phyloP scores from a whole-genome alignment of 371 early-diverging fungal genomes.

The Mucor lusitanicus region DNA sequence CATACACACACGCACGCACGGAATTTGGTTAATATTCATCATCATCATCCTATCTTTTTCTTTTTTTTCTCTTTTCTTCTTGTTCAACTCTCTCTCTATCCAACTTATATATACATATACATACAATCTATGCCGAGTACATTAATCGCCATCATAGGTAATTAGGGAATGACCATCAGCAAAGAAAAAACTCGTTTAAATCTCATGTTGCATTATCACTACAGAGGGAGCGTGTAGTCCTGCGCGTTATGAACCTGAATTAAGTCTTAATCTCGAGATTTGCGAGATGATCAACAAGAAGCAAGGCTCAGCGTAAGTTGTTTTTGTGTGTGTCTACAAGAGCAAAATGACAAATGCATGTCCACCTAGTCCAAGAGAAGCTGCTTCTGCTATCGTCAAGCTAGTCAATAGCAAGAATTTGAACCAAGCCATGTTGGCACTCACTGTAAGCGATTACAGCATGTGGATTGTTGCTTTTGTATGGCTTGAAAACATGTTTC shows the following conservation, averaged over 20 bases:
- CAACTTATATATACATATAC: no score
- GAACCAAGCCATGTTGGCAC: slow-evolving; percentile 75
- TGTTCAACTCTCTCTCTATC: background rate
- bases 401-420: slow-evolving; percentile 77
- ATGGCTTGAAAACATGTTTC: background rate
- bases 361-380: slow-evolving; percentile 78
- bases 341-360: no score
- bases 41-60: background rate
- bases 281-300: slow-evolving; percentile 92
- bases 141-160: slow-evolving; percentile 30
- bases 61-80: background rate
- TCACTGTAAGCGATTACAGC: slow-evolving; percentile 60
- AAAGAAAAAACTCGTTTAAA: background rate
- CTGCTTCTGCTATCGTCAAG: slow-evolving; percentile 80
- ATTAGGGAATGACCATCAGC: background rate
- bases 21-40: background rate
- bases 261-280: slow-evolving; percentile 90
- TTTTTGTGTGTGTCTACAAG: no score
- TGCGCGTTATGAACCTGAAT: slow-evolving; percentile 73
- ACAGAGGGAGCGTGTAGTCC: slow-evolving; percentile 83
- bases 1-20: background rate
- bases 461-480: no score
- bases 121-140: slow-evolving; percentile 19
- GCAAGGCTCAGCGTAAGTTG: slow-evolving; percentile 75
- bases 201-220: background rate